These are phyloP conservation scores for Beta vulgaris DNA, from an alignment of 148 eudicot species.

Conservation along the genomic window DNA sequence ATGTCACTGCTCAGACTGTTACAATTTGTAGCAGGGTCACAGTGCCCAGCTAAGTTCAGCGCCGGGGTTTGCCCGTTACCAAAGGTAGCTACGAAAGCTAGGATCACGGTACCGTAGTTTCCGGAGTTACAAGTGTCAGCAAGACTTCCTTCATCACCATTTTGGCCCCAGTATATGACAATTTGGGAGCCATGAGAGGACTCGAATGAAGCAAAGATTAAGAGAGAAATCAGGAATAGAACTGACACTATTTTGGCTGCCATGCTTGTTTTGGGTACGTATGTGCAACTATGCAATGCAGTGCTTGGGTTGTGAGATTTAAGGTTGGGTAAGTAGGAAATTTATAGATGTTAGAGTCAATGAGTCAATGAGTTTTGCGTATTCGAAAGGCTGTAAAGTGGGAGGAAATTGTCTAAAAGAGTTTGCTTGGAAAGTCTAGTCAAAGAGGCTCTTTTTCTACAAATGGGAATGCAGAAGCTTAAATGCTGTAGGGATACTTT, in stretches of 20 bases:
- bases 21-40: constrained; percentile 28
- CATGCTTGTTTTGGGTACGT: neutral
- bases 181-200: constrained; percentile 12
- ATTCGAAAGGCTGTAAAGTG: neutral
- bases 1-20: constrained; percentile 20
- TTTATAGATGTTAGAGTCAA: constrained; percentile 12
- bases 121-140: constrained; percentile 20
- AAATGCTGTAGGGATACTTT: neutral
- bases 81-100: constrained; percentile 23
- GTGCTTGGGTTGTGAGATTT: neutral
- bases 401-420: neutral
- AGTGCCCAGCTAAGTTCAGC: constrained; percentile 34
- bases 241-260: neutral
- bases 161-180: constrained; percentile 30
- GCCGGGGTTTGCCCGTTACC: constrained; percentile 15
- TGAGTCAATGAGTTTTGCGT: neutral
- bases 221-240: neutral
- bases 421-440: neutral
- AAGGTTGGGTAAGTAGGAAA: neutral
- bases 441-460: neutral
- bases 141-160: constrained; percentile 24
- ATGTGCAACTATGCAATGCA: neutral
- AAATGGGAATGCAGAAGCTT: too few relatives aligned
- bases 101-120: constrained; percentile 23
- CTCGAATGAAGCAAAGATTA: constrained; percentile 1